phyloP scores from a whole-genome alignment of 345 rosid species.

The Salix exigua region DNA sequence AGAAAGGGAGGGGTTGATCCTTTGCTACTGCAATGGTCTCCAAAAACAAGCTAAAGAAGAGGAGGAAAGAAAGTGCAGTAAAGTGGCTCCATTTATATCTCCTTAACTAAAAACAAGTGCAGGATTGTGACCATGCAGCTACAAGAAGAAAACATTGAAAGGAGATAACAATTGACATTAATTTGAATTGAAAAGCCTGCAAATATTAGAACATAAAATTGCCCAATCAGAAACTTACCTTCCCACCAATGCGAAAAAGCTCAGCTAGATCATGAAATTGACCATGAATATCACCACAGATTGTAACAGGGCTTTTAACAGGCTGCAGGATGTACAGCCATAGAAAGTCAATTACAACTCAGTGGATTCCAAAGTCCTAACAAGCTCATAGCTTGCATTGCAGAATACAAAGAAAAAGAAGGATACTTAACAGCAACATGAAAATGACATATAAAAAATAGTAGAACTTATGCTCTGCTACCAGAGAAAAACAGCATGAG shows the following conservation, averaged over 20 bases:
- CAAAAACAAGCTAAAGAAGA: background rate
- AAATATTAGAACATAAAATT: background rate
- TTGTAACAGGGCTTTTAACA: constrained; percentile 91
- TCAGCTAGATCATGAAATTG: constrained; percentile 99
- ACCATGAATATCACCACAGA: constrained; percentile 95
- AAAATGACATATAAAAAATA: background rate
- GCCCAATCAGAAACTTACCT: constrained; percentile 44
- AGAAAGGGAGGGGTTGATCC: background rate
- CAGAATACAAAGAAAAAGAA: background rate
- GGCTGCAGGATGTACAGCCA: constrained; percentile 42
- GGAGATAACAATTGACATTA: background rate
- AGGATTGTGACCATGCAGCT: background rate
- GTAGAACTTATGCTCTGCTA: background rate
- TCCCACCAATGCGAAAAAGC: constrained; percentile 93
- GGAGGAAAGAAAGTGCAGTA: background rate
- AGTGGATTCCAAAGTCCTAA: background rate
- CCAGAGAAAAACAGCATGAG: background rate
- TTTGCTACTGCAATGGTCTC: too few species aligned
- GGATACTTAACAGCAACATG: background rate
- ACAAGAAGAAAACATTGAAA: background rate
- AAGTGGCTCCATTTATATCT: background rate
- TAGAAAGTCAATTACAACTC: background rate
- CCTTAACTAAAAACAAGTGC: background rate
- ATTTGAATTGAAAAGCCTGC: background rate
- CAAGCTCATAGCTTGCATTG: background rate